A percentile compares a stretch with the other conserved stretches of the same genome.
phyloP scores from a whole-genome alignment of 1,139 yeast genomes.

The Lodderomyces beijingensis region DNA sequence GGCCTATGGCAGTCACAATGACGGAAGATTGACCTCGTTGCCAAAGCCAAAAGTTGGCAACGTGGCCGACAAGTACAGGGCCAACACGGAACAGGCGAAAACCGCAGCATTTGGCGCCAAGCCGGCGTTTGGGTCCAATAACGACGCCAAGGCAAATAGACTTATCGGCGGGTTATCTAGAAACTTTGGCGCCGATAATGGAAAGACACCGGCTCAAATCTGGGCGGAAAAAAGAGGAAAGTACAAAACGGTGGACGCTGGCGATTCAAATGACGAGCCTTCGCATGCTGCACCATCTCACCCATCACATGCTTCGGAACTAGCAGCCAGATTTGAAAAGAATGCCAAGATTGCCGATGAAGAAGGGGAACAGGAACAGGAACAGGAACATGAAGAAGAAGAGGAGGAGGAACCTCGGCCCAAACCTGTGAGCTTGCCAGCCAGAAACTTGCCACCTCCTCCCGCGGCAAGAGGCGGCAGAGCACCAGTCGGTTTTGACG shows the following conservation, averaged over 20 bases:
- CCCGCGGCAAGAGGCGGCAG: conserved; percentile 13
- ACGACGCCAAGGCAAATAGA: conserved; percentile 35
- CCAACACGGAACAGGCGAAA: conserved; percentile 27
- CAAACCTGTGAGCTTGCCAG: conserved; percentile 18
- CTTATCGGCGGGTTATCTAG: conserved; percentile 62
- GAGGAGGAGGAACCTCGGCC: conserved; percentile 15
- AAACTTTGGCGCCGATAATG: conserved; percentile 67
- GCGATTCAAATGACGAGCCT: conserved; percentile 15
- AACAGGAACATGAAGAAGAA: conserved; percentile 14
- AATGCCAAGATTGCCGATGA: conserved; percentile 15
- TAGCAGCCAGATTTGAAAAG: conserved; percentile 17
- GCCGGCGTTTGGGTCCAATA: conserved; percentile 33
- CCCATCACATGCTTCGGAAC: conserved; percentile 13
- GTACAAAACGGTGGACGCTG: conserved; percentile 40
- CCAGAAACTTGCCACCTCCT: conserved; percentile 20
- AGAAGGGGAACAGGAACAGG: conserved; percentile 15
- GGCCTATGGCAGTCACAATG: conserved; percentile 25
- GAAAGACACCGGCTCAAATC: conserved; percentile 90
- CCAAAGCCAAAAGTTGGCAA: conserved; percentile 61
- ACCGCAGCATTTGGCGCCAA: conserved; percentile 58
- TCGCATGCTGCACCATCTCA: conserved; percentile 1
- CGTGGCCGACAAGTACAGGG: conserved; percentile 48
- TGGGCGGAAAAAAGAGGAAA: conserved; percentile 92
- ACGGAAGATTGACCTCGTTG: conserved; percentile 51
- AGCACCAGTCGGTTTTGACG: conserved; percentile 12